phyloP scores from a whole-genome alignment of 169 alveolate genomes.

The Plasmodium fragile region DNA sequence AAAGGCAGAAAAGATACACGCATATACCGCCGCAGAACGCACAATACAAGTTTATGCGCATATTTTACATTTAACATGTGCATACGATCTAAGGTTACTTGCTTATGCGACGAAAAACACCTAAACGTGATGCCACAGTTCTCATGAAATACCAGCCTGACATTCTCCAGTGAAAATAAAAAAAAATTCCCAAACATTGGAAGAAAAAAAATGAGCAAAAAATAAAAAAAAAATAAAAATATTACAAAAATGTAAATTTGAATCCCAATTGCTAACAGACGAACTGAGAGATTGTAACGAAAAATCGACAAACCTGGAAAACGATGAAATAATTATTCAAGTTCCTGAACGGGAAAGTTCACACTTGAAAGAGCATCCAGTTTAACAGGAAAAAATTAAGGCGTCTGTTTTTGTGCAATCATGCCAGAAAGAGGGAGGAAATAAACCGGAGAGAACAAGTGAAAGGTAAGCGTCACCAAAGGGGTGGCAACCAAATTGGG shows the following conservation, averaged over 20 bases:
- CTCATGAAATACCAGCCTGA: neutral
- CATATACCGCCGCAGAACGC: neutral
- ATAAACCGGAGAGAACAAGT: neutral
- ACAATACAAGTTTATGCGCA: neutral
- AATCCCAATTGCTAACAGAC: neutral
- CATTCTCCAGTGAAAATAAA: neutral
- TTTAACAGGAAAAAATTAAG: neutral
- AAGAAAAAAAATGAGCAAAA: neutral
- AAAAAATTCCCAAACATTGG: neutral
- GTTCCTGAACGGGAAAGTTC: neutral
- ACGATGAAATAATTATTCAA: neutral
- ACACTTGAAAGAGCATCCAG: neutral
- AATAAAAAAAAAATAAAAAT: neutral
- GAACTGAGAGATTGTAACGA: neutral
- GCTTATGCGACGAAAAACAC: neutral
- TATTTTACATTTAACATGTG: neutral
- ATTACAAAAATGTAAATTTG: neutral
- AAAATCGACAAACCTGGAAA: neutral
- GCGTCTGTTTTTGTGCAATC: neutral
- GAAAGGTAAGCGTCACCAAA: neutral
- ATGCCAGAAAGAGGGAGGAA: conserved; percentile 6
- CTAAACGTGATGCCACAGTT: neutral
- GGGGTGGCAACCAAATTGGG: neutral
- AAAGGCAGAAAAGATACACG: neutral
- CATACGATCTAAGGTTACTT: neutral